Evolutionary conservation across 108 stramenopile genomes (phyloP), one percentile per base, ranked within the genome.

Genomic region (Fistulifera pelliculosa): DNA sequence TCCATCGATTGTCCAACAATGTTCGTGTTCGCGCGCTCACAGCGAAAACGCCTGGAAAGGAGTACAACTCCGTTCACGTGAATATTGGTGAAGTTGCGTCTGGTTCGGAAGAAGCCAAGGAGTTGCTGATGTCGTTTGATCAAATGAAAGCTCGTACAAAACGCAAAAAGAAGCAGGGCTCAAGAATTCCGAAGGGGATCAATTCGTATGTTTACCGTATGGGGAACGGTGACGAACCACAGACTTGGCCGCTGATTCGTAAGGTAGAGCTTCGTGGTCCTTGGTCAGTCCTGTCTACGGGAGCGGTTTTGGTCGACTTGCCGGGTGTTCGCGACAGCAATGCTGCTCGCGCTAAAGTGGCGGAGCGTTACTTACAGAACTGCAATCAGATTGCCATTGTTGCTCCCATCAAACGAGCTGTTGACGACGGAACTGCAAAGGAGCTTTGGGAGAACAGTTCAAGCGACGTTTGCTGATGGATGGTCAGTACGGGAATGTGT

Each of bases 391-490:
- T 75, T 31, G 60, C 60, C 12, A 67, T 75, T 27, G 74, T 71
- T 0, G 70, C 74, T 22, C 61, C 0, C 0, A 75, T 75, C 21
- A 75, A 75, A 24, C 51, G 69, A 14, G 74, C 74, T 0, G 70
- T 71, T 1, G 65, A 71, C 38, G 70, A 71, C 40, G 65, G 70
- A 0, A 68, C 71, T 7, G 75, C 75, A 0, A 76, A 73, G 38
- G 75, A 76, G 24, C 55, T 76, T 16, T 76, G 28, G 75, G 71
- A 11, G n/a, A n/a, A n/a, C n/a, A n/a, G n/a, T n/a, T n/a, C n/a
- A n/a, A n/a, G n/a, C n/a, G 75, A n/a, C 54, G 68, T 12, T 49
- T 76, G n/a, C 38, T 76, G 22, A 76, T 76, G 75, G 71, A 76
- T 39, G 71, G 75, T 1, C 55, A 65, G 12, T 76, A 76, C 49